Evolutionary conservation across 73 alveolate species (phyloP), one percentile per base, ranked within the genome.

Genomic region (Tetrahymena thermophila): DNA sequence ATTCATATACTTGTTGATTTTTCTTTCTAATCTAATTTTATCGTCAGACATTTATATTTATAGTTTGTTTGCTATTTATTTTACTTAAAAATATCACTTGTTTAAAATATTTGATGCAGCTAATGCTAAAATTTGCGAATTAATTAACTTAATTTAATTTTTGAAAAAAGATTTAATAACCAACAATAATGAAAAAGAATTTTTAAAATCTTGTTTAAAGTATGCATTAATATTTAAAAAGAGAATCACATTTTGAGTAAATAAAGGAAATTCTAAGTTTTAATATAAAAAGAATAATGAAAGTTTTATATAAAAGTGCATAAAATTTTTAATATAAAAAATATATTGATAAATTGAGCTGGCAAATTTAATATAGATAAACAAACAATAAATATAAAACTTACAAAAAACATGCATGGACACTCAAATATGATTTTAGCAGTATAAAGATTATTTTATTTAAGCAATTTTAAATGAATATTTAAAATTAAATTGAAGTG

Each of bases 1-100:
- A 17, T 93, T 84, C 95, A 94, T 84, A 84, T 85, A 83, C 37
- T 38, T 89, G 37, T 95, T 94, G 16, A 95, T 95, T 35, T 95
- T 95, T 35, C 84, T 95, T 95, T 95, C 97, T 8, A 95, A 58
- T 34, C 94, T 84, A 0, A 43, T 56, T 34, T 94, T 35, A 71
- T 56, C 93, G 1, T 84, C 89, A 25, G 89, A 25, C 89, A 71
- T 71, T 71, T 6, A n/a, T 23, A 56, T 4, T n/a, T n/a, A n/a
- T n/a, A n/a, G n/a, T n/a, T n/a, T n/a, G n/a, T 4, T 25, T 56
- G 11, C 25, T 56, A 56, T 6, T 56, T 1, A n/a, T 71, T 71
- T 21, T 1, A n/a, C 21, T 71, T 71, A 0, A 28, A 28, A 71
- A 14, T 28, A 13, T 31, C 1, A 19, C 23, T 71, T 71, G 17